Conservation (phyloP, 192 early-diverging fungal genomes). For the Coemansia sp. region DNA sequence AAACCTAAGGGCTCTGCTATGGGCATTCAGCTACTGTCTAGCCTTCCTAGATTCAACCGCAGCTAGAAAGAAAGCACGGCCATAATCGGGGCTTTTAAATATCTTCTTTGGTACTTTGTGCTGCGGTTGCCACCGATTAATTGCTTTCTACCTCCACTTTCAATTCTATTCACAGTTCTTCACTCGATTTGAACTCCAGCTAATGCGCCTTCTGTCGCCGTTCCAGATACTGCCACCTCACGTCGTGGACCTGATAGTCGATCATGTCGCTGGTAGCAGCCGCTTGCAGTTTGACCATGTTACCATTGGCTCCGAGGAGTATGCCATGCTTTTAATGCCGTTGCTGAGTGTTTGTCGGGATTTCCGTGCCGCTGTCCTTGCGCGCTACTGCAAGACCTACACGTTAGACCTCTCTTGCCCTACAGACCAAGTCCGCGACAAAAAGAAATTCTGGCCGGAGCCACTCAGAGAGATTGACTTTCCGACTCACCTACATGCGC, state of each 20-base stretch:
- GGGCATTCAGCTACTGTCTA: too few species aligned
- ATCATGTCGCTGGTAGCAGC: not conserved
- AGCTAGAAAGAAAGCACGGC: not conserved
- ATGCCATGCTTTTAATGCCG: not conserved
- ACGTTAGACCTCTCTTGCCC: not conserved
- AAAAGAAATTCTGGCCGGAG: not conserved
- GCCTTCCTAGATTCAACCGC: not conserved
- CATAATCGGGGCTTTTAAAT: not conserved
- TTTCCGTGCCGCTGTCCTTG: not conserved
- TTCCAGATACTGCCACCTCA: not conserved
- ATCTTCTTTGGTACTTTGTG: not conserved
- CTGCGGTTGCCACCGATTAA: not conserved
- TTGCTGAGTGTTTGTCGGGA: not conserved
- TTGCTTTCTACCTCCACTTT: not conserved
- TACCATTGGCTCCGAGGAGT: not conserved
- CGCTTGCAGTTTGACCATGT: not conserved
- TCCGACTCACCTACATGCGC: not conserved
- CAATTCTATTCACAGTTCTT: not conserved
- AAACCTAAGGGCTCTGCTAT: too few species aligned
- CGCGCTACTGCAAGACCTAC: not conserved
- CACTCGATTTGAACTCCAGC: not conserved
- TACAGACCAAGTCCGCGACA: not conserved
- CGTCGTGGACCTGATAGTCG: not conserved
- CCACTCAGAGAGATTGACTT: not conserved
- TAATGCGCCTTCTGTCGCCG: not conserved